These are phyloP conservation scores for Cucurbita argyrosperma DNA, from an alignment of 306 rosid genomes.

Conservation along the genomic window DNA sequence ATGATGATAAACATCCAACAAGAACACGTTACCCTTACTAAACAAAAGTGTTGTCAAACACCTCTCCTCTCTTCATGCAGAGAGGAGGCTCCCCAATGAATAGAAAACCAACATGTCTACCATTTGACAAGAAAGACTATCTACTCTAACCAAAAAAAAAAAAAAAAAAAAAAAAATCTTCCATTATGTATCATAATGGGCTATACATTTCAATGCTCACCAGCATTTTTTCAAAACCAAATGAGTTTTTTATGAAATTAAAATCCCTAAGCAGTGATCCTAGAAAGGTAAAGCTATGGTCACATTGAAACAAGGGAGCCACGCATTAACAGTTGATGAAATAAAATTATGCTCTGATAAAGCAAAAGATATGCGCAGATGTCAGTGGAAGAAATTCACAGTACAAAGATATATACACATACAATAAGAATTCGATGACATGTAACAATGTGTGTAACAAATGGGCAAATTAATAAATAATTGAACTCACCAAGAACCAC, in stretches of 20 bases:
- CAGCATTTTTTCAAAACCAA: neutral
- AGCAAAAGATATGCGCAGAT: neutral
- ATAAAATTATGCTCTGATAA: neutral
- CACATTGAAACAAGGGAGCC: neutral
- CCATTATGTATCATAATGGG: neutral
- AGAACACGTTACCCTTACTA: too few species aligned
- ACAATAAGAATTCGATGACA: neutral
- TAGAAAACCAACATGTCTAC: neutral
- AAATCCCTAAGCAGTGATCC: neutral
- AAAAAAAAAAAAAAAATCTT: neutral
- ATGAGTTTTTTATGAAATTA: neutral
- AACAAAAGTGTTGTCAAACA: too few species aligned
- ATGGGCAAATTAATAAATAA: neutral
- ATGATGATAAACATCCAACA: too few species aligned
- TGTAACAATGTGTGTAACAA: neutral
- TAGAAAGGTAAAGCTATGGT: neutral
- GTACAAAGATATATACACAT: neutral
- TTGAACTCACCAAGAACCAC: constrained; percentile 3
- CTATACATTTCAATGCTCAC: neutral
- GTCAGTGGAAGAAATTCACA: neutral
- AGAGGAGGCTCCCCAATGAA: neutral
- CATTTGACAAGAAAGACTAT: neutral
- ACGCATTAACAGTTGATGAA: neutral
- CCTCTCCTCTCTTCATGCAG: neutral
- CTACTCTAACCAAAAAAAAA: neutral